phyloP scores from a whole-genome alignment of 176 grass and related monocot genomes.

The Luzula sylvatica region DNA sequence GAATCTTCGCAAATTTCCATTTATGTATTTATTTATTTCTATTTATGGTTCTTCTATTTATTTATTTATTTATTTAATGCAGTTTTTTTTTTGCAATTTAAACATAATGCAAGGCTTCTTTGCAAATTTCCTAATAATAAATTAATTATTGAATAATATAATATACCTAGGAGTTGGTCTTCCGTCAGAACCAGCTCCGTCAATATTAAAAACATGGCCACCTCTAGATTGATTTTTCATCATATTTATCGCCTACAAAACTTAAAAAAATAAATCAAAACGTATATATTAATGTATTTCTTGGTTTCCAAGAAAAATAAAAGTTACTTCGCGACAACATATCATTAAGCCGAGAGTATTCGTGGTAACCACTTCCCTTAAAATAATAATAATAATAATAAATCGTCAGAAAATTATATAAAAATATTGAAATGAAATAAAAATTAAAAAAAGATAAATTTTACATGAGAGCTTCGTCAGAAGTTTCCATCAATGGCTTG shows the following conservation, averaged over 20 bases:
- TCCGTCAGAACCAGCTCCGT: conserved; percentile 98
- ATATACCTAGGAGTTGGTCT: conserved; percentile 85
- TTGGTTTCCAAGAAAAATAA: conserved; percentile 10
- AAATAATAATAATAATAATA: conserved; percentile 19
- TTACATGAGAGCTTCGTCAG: conserved; percentile 96
- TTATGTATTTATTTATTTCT: conserved; percentile 10
- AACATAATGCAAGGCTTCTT: background rate
- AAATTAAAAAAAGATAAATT: conserved; percentile 16
- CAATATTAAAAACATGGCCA: conserved; percentile 95
- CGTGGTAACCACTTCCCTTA: conserved; percentile 90
- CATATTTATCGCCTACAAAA: conserved; percentile 90
- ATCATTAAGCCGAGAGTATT: conserved; percentile 95
- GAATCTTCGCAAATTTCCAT: conserved; percentile 17
- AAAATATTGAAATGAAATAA: background rate
- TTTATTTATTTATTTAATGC: too few species aligned
- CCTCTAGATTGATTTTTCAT: conserved; percentile 83
- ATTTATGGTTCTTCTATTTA: background rate
- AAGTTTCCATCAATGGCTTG: conserved; percentile 85
- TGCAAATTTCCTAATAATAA: conserved; percentile 9
- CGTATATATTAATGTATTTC: background rate
- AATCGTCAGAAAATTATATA: conserved; percentile 2
- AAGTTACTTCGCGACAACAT: conserved; percentile 86
- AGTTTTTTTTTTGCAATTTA: too few species aligned
- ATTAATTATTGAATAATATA: conserved; percentile 20
- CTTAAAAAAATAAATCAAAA: conserved; percentile 2